Percentiles rank a stretch among this genome's conserved stretches.
Conservation (phyloP, 495 filamentous ascomycete genomes). For the Daldinia concentrica region DNA sequence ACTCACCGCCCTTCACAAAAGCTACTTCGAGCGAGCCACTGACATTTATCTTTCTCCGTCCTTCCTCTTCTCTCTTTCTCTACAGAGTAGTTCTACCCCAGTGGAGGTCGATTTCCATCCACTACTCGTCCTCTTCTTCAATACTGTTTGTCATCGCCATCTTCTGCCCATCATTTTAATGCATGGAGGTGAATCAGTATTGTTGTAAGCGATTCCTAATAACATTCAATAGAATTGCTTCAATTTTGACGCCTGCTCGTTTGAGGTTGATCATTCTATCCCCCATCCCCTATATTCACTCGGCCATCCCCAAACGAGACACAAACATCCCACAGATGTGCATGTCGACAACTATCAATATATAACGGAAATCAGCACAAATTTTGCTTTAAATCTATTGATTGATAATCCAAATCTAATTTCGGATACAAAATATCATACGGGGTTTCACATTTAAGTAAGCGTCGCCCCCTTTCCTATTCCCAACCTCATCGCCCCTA, state of each 20-base stretch:
- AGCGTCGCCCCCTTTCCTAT: not conserved
- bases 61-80: no score
- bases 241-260: not conserved
- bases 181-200: not conserved
- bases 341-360: not conserved
- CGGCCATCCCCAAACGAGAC: not conserved
- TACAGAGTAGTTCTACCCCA: no score
- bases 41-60: no score
- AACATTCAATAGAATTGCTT: not conserved
- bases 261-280: not conserved
- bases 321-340: not conserved
- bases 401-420: no score
- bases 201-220: not conserved
- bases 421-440: not conserved
- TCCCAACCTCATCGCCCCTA: not conserved
- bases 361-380: not conserved
- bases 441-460: not conserved
- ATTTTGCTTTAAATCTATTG: no score
- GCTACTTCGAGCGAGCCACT: no score
- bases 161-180: not conserved
- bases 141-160: not conserved
- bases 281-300: not conserved
- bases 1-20: no score
- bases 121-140: not conserved
- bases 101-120: no score